These are phyloP conservation scores for Penstemon barbatus DNA, from an alignment of 257 asterid genomes.

Conservation along the genomic window DNA sequence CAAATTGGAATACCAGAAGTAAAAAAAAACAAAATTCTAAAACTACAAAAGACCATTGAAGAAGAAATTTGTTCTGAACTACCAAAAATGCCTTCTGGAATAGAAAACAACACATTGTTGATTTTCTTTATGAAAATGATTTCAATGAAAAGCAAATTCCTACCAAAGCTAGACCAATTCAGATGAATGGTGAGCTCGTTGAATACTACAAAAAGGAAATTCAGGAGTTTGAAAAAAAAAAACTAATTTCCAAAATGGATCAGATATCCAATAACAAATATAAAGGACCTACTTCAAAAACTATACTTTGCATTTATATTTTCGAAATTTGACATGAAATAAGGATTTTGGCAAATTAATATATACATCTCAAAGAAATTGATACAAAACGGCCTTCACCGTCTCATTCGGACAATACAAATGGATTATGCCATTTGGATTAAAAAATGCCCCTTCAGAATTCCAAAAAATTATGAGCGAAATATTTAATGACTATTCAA, in stretches of 20 bases:
- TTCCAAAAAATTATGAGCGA: no score
- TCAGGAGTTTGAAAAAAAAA: no score
- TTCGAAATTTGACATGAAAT: slow-evolving; percentile 1
- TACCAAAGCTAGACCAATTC: background rate
- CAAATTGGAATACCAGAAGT: background rate
- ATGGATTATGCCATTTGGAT: no score
- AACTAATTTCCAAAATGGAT: no score
- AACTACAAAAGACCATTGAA: background rate
- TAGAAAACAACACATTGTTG: slow-evolving; percentile 1
- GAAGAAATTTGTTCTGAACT: background rate
- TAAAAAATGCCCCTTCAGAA: no score
- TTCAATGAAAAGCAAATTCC: background rate
- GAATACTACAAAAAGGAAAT: background rate
- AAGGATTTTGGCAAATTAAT: slow-evolving; percentile 3
- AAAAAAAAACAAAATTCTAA: background rate
- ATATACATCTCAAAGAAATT: background rate
- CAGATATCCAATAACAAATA: no score
- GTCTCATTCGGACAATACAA: no score
- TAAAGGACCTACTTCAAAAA: no score
- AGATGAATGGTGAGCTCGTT: background rate
- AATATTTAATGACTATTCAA: no score
- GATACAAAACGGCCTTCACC: background rate
- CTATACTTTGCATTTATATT: no score
- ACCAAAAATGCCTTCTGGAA: background rate
- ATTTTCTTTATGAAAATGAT: background rate